Evolutionary conservation across 768 basidiomycete genomes (phyloP).

Genomic region (Cantharellus anzutake): DNA sequence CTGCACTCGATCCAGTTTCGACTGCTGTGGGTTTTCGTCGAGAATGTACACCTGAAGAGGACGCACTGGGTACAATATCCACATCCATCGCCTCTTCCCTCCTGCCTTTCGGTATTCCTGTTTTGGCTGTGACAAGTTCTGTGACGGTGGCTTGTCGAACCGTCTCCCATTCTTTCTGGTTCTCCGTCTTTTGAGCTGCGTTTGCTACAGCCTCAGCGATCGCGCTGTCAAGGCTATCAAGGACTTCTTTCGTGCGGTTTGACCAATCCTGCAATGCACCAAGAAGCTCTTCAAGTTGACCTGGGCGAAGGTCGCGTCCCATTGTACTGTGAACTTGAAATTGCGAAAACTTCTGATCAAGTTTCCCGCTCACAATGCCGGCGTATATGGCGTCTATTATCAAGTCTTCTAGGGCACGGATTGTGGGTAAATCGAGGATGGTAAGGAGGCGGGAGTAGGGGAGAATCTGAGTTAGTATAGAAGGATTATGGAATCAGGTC

Average conservation of each 20-base stretch:
- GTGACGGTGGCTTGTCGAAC: not conserved
- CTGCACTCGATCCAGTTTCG: no score
- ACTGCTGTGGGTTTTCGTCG: no score
- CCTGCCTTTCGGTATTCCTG: no score
- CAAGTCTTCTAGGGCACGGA: constrained; percentile 86
- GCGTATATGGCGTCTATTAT: constrained; percentile 95
- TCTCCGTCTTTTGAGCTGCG: constrained; percentile 12
- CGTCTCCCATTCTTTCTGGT: not conserved
- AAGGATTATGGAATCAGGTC: not conserved
- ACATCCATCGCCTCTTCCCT: no score
- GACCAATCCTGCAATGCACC: constrained; percentile 45
- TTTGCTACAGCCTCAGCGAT: constrained; percentile 35
- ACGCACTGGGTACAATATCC: no score
- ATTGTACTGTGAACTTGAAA: constrained; percentile 85
- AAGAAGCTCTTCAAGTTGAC: constrained; percentile 40
- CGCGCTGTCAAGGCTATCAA: constrained; percentile 54
- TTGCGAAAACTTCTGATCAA: constrained; percentile 81
- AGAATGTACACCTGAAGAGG: no score
- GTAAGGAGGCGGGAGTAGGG: constrained; percentile 57
- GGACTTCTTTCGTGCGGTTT: constrained; percentile 44
- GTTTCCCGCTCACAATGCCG: constrained; percentile 71
- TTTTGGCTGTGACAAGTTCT: not conserved
- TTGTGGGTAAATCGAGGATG: constrained; percentile 51
- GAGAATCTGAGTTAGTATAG: constrained; percentile 36
- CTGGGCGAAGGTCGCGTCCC: constrained; percentile 78